Evolutionary conservation across 768 basidiomycete genomes (phyloP), one percentile per base, ranked within the genome.

Genomic region (Psilocybe azurescens): DNA sequence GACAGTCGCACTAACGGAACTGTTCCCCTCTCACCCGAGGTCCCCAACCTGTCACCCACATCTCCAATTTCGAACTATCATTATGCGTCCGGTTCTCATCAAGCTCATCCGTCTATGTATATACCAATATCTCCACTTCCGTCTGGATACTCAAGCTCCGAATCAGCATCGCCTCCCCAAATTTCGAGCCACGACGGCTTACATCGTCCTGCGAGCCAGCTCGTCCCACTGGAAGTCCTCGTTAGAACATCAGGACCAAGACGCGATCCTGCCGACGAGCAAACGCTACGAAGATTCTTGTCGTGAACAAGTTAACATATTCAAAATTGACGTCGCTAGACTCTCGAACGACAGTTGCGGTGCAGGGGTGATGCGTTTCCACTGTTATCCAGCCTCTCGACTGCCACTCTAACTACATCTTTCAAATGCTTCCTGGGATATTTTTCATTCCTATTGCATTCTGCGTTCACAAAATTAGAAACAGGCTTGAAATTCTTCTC

Each of bases 161-260:
- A 79, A 0, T 79, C 77, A 5, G 73, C 83, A 30, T 78, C 81
- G 9, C 73, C 78, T 3, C 74, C 76, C 9, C 77, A 77, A 24
- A 78, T 72, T 63, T 72, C 73, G 11, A 68, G 71, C 41, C 58
- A 69, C 56, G 69, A 72, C 29, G 59, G 60, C 30, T 65, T 68
- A 18, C 65, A 65, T 54, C 68, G 67, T 53, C 65, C 68, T 16
- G 62, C 72, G 65, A 70, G 69, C 53, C 73, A 77, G 44, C 79
- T 90, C 0, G 89, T 90, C 10, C 89, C 89, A 50, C 81, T 90
- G 32, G 83, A 87, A 66, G 83, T 86, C 52, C 83, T 90, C 13
- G 83, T 86, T 70, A 81, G 74, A 56, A 76, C 83, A 18, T 73
- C 83, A n/a, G 82, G 78, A 32, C 82, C 84, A 16, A 75, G 81